Evolutionary conservation across 2,329 filamentous ascomycete genomes (phyloP).

Genomic region (Cercospora citrullina): DNA sequence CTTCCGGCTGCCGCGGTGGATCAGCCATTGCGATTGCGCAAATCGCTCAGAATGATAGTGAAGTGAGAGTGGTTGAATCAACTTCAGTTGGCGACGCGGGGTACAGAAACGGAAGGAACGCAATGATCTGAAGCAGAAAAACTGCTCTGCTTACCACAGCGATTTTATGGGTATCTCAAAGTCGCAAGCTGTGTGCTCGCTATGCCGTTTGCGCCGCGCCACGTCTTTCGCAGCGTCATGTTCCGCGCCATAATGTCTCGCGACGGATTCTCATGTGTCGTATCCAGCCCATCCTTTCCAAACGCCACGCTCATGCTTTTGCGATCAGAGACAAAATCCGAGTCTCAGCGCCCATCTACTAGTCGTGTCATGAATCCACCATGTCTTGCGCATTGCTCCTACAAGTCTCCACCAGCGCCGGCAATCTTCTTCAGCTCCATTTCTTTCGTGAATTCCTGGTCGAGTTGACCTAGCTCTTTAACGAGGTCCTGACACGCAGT

Average conservation of each 20-base stretch:
- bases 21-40: not conserved
- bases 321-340: not conserved
- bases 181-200: not conserved
- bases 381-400: not conserved
- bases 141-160: not conserved
- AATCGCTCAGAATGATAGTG: no score
- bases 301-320: conserved; percentile 28
- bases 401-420: conserved; percentile 33
- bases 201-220: not conserved
- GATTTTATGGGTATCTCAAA: conserved; percentile 13
- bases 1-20: not conserved
- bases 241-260: not conserved
- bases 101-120: not conserved
- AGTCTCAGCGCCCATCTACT: not conserved
- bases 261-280: not conserved
- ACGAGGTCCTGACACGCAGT: conserved; percentile 80
- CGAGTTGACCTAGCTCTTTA: conserved; percentile 73
- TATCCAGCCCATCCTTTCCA: not conserved
- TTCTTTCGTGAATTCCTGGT: conserved; percentile 88
- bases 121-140: conserved; percentile 7
- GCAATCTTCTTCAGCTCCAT: conserved; percentile 85
- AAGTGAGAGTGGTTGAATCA: not conserved
- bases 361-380: not conserved
- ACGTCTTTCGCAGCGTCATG: not conserved
- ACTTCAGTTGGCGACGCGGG: not conserved